These are phyloP conservation scores for Podila epicladia DNA, from an alignment of 192 early-diverging fungal species.

Conservation along the genomic window DNA sequence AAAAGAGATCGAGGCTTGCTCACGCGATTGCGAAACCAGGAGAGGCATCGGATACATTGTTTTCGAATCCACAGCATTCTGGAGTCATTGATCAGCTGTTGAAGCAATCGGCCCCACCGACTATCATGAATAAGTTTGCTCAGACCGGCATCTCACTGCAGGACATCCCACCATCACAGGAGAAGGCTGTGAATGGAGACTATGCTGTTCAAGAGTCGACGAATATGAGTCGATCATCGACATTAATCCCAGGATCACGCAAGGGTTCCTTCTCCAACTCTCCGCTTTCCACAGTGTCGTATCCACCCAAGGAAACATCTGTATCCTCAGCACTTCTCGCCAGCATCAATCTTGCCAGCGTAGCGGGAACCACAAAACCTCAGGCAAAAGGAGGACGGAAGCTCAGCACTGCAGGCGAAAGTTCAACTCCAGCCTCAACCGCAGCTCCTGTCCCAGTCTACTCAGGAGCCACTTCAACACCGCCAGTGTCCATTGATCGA, in stretches of 20 bases:
- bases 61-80: conserved; percentile 20
- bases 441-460: neutral
- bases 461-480: neutral
- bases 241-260: conserved; percentile 9
- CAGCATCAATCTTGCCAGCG: neutral
- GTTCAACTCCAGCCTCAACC: neutral
- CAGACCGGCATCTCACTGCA: conserved; percentile 40
- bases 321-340: neutral
- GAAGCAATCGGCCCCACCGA: conserved; percentile 21
- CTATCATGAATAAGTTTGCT: conserved; percentile 36
- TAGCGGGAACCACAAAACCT: neutral
- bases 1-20: conserved; percentile 15
- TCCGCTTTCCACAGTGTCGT: conserved; percentile 29
- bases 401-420: conserved; percentile 9
- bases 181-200: conserved; percentile 21
- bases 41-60: conserved; percentile 31
- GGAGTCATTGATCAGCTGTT: conserved; percentile 35
- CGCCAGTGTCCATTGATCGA: conserved; percentile 14
- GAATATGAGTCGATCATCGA: neutral
- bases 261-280: conserved; percentile 45
- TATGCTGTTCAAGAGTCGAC: conserved; percentile 2
- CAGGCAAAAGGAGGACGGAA: conserved; percentile 25
- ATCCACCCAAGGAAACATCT: conserved; percentile 19
- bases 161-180: conserved; percentile 11
- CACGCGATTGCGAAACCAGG: conserved; percentile 21